These are phyloP conservation scores for Ophiostoma ulmi DNA, from an alignment of 2,329 filamentous ascomycete genomes.

Conservation along the genomic window DNA sequence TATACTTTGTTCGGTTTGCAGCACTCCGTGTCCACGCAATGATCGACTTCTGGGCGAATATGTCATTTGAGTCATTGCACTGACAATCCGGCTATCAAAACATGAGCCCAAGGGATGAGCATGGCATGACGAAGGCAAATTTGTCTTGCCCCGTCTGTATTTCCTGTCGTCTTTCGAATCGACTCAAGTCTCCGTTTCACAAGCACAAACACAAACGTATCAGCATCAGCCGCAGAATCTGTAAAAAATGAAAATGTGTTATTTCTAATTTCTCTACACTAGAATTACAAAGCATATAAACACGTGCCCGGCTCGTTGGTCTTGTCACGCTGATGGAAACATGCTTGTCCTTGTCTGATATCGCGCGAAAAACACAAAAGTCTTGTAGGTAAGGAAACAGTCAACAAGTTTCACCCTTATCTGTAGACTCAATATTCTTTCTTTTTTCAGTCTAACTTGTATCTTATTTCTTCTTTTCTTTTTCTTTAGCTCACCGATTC, in stretches of 20 bases:
- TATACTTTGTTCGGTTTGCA: neutral
- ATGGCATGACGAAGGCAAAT: neutral
- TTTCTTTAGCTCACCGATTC: neutral
- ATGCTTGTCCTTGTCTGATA: neutral
- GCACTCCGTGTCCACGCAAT: neutral
- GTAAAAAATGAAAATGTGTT: neutral
- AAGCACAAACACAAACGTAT: neutral
- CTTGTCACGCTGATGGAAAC: neutral
- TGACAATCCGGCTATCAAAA: neutral
- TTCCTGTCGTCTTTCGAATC: neutral
- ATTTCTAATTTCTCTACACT: neutral
- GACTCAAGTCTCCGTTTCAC: neutral
- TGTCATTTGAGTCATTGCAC: neutral
- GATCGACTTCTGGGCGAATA: constrained; percentile 1
- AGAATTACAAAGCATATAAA: neutral
- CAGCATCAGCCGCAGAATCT: neutral
- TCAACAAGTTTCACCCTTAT: neutral
- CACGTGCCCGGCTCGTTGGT: neutral
- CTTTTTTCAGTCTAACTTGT: neutral
- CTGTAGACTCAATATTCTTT: neutral
- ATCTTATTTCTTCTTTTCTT: neutral
- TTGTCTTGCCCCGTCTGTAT: too few species aligned
- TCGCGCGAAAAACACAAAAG: neutral
- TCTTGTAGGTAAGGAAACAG: constrained; percentile 4
- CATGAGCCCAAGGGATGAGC: neutral